These are phyloP conservation scores for Penicillium sp. DNA, from an alignment of 2,329 filamentous ascomycete genomes.

Conservation along the genomic window DNA sequence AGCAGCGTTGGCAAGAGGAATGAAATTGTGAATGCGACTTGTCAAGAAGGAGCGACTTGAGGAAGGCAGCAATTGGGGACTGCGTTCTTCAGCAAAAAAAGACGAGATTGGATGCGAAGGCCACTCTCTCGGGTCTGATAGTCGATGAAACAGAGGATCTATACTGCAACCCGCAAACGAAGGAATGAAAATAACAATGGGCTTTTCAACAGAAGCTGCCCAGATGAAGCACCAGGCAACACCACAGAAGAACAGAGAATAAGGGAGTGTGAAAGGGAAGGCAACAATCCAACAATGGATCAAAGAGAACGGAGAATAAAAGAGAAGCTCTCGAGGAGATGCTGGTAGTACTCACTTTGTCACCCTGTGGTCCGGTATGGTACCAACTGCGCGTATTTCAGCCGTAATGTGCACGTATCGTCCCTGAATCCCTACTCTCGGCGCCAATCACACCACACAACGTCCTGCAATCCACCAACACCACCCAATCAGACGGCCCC, in stretches of 20 bases:
- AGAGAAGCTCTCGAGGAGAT: neutral
- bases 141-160: slow-evolving; percentile 3
- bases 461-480: slow-evolving; percentile 17
- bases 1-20: slow-evolving; percentile 16
- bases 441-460: slow-evolving; percentile 21
- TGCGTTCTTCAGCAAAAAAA: slow-evolving; percentile 15
- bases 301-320: slow-evolving; percentile 4
- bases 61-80: slow-evolving; percentile 4
- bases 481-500: slow-evolving; percentile 26
- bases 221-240: slow-evolving; percentile 2
- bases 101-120: slow-evolving; percentile 16
- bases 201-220: slow-evolving; percentile 8
- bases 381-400: neutral
- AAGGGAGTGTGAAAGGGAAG: slow-evolving; percentile 9
- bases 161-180: slow-evolving; percentile 8
- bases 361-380: neutral
- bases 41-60: slow-evolving; percentile 19
- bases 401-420: slow-evolving; percentile 6
- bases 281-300: neutral
- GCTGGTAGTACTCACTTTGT: slow-evolving; percentile 3
- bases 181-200: slow-evolving; percentile 15
- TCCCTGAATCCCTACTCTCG: slow-evolving; percentile 1
- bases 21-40: neutral
- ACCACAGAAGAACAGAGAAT: slow-evolving; percentile 11
- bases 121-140: slow-evolving; percentile 11